Percentiles rank a stretch among this genome's conserved stretches.
Conservation (phyloP, 345 rosid genomes). For the Sonneratia caseolaris region DNA sequence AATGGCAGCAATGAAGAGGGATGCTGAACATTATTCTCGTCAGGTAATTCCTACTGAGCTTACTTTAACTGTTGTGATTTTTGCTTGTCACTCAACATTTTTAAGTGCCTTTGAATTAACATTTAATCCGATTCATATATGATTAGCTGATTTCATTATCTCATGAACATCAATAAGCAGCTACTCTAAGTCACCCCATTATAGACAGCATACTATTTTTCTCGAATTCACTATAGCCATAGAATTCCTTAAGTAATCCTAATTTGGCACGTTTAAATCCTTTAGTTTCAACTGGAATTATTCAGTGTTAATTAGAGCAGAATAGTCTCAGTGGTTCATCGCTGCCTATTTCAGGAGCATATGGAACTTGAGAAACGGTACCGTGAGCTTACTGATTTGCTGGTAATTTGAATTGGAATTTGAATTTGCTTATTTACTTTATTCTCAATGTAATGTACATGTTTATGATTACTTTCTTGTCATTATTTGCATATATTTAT, state of each 20-base stretch:
- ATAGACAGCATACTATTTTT: background rate
- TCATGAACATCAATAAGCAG: background rate
- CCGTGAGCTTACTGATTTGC: slow-evolving; percentile 90
- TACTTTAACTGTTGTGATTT: slow-evolving; percentile 7
- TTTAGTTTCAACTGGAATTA: background rate
- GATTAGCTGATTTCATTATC: background rate
- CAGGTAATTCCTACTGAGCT: slow-evolving; percentile 42
- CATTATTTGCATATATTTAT: background rate
- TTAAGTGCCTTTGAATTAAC: background rate
- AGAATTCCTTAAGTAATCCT: background rate
- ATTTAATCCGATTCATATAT: background rate
- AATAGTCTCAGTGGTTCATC: background rate
- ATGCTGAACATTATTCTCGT: slow-evolving; percentile 99
- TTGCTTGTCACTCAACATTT: background rate
- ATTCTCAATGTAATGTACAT: background rate
- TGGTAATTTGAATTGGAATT: slow-evolving; percentile 51
- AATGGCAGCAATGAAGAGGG: slow-evolving; percentile 98
- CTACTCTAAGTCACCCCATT: background rate
- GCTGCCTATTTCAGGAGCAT: slow-evolving; percentile 56
- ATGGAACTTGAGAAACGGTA: slow-evolving; percentile 96
- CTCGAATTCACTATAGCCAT: background rate
- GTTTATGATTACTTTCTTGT: slow-evolving; percentile 9
- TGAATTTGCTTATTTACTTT: slow-evolving; percentile 1
- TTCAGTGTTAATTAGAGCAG: background rate
- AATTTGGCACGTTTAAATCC: background rate